phyloP scores from a whole-genome alignment of 2,329 filamentous ascomycete genomes.

The Nothopassalora personata region DNA sequence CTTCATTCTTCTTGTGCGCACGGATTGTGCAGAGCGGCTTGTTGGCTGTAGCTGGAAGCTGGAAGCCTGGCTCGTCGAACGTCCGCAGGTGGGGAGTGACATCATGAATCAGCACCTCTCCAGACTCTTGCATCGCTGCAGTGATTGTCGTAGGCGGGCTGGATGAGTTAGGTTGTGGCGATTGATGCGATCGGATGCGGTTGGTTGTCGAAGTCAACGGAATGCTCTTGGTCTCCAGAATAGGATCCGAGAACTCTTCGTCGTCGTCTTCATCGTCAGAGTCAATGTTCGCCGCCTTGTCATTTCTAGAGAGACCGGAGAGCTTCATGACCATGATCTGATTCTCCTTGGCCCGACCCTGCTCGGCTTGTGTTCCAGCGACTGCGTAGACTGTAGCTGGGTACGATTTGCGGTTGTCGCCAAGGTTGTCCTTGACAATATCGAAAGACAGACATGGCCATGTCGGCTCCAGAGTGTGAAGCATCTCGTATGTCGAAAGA shows the following conservation, averaged over 20 bases:
- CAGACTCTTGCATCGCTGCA: conserved; percentile 87
- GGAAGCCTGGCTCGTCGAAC: conserved; percentile 82
- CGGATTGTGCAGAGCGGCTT: conserved; percentile 83
- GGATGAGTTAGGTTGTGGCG: conserved; percentile 63
- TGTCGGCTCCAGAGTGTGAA: conserved; percentile 86
- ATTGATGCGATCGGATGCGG: conserved; percentile 82
- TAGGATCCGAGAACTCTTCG: conserved; percentile 72
- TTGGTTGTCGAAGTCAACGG: conserved; percentile 85
- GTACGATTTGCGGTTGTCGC: conserved; percentile 86
- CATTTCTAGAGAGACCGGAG: conserved; percentile 83
- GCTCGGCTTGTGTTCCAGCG: conserved; percentile 86
- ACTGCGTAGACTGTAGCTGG: conserved; percentile 94
- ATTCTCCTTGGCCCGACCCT: conserved; percentile 71
- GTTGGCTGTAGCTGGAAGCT: conserved; percentile 74
- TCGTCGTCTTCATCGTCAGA: conserved; percentile 66
- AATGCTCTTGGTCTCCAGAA: conserved; percentile 87
- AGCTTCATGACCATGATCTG: conserved; percentile 95
- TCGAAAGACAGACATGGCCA: conserved; percentile 98
- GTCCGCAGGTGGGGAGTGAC: conserved; percentile 82
- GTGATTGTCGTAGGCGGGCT: conserved; percentile 75
- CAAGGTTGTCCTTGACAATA: conserved; percentile 77
- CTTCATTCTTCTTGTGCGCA: conserved; percentile 80
- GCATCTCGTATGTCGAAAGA: conserved; percentile 93
- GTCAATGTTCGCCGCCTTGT: conserved; percentile 63
- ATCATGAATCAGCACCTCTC: conserved; percentile 87